Percentiles rank a stretch among this genome's conserved stretches.
phyloP scores from a whole-genome alignment of 2,329 filamentous ascomycete species.

The Grosmannia huntii region DNA sequence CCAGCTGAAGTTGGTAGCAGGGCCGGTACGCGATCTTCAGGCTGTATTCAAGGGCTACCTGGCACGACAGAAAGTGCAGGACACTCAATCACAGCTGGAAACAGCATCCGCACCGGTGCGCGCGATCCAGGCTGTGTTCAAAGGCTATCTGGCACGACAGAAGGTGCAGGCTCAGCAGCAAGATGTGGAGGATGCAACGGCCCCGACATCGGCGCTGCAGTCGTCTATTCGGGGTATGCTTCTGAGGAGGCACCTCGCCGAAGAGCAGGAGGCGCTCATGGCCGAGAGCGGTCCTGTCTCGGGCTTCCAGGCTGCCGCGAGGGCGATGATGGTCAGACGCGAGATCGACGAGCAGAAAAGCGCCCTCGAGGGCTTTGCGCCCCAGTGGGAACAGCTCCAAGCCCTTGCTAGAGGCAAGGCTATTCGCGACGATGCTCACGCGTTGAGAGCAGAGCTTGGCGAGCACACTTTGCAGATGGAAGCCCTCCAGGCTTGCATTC shows the following conservation, averaged over 20 bases:
- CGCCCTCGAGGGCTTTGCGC: constrained; percentile 34
- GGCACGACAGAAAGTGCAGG: constrained; percentile 24
- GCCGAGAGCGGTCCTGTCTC: constrained; percentile 36
- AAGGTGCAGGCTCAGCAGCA: constrained; percentile 40
- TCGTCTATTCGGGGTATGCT: constrained; percentile 55
- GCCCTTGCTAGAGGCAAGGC: constrained; percentile 34
- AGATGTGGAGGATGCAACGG: constrained; percentile 38
- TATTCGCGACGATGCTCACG: constrained; percentile 29
- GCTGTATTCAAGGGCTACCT: constrained; percentile 37
- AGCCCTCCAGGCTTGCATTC: constrained; percentile 37
- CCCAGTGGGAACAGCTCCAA: constrained; percentile 38
- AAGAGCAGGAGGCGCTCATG: constrained; percentile 39
- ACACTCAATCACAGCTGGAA: constrained; percentile 45
- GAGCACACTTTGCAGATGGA: constrained; percentile 30
- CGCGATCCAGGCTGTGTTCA: constrained; percentile 51
- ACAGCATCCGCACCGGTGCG: constrained; percentile 50
- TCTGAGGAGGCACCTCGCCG: constrained; percentile 41
- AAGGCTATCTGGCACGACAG: constrained; percentile 54
- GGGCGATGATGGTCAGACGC: constrained; percentile 47
- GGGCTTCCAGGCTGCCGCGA: constrained; percentile 51
- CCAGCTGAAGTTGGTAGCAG: constrained; percentile 48
- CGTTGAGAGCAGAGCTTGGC: constrained; percentile 34
- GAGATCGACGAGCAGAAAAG: constrained; percentile 38
- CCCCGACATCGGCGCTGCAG: constrained; percentile 47
- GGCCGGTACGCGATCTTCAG: constrained; percentile 53